These are phyloP conservation scores for Gautieria morchelliformis DNA, from an alignment of 768 basidiomycete species.

Conservation along the genomic window DNA sequence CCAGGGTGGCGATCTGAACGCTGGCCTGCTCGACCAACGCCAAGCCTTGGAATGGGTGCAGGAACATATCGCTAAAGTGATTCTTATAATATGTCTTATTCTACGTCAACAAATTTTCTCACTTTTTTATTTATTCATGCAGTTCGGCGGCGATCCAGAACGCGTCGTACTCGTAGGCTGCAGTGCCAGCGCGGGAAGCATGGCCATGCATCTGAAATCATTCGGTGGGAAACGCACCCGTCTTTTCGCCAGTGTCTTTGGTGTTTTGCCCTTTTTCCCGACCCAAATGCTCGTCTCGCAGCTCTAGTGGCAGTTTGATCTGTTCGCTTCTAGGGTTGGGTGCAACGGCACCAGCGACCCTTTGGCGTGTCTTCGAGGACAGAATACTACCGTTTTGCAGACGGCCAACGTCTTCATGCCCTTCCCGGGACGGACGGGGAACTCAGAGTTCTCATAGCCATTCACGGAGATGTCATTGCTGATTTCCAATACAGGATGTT, in stretches of 20 bases:
- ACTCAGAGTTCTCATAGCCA: constrained; percentile 26
- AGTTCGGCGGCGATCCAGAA: constrained; percentile 13
- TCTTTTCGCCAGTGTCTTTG: constrained; percentile 8
- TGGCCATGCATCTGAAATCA: constrained; percentile 11
- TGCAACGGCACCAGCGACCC: constrained; percentile 50
- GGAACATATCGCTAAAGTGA: constrained; percentile 25
- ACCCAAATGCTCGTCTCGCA: not conserved
- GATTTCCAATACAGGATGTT: constrained; percentile 6
- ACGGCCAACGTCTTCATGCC: constrained; percentile 24
- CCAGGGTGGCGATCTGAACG: constrained; percentile 31
- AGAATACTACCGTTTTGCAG: constrained; percentile 22
- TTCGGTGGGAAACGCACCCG: constrained; percentile 2
- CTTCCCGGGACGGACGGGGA: constrained; percentile 15
- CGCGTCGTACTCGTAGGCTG: constrained; percentile 11
- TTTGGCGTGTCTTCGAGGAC: constrained; percentile 24
- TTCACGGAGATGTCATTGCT: constrained; percentile 16
- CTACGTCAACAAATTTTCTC: not conserved
- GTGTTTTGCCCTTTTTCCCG: constrained; percentile 9
- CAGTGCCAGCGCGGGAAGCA: constrained; percentile 11
- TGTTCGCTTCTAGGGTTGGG: constrained; percentile 31
- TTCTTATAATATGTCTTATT: not conserved
- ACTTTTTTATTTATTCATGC: not conserved
- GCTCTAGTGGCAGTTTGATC: constrained; percentile 11
- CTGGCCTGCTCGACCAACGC: constrained; percentile 33
- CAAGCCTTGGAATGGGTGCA: constrained; percentile 32